Conservation (phyloP, 2,329 filamentous ascomycete genomes). For the Penicillium sp. region DNA sequence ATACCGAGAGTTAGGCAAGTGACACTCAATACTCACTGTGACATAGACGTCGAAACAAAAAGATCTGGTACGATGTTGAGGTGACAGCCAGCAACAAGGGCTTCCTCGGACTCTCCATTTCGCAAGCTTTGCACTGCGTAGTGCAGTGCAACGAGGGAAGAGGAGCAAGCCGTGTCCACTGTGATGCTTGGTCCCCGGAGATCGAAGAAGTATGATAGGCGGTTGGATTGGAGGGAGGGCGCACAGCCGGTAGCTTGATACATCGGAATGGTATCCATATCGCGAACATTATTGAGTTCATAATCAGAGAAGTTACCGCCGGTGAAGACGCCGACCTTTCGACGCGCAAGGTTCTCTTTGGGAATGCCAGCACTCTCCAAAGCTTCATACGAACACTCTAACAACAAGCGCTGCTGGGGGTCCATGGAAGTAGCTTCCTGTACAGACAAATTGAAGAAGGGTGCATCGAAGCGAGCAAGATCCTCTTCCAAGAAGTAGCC, state of each 20-base stretch:
- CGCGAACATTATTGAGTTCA: constrained; percentile 23
- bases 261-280: constrained; percentile 23
- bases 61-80: constrained; percentile 30
- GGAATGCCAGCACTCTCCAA: constrained; percentile 33
- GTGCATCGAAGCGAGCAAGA: constrained; percentile 28
- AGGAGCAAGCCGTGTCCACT: constrained; percentile 33
- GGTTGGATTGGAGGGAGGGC: constrained; percentile 25
- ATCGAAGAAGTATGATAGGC: constrained; percentile 33
- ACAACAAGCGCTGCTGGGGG: constrained; percentile 27
- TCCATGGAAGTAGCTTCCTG: constrained; percentile 30
- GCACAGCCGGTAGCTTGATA: constrained; percentile 27
- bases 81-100: constrained; percentile 29
- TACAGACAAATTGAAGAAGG: constrained; percentile 28
- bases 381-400: constrained; percentile 29
- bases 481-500: constrained; percentile 31
- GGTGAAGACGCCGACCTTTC: constrained; percentile 25
- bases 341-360: constrained; percentile 25
- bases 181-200: constrained; percentile 31
- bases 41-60: constrained; percentile 29
- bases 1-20: neutral
- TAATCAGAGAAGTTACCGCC: constrained; percentile 28
- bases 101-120: constrained; percentile 24
- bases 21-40: constrained; percentile 19
- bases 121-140: constrained; percentile 29
- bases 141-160: constrained; percentile 29